Conservation (phyloP, 2,329 filamentous ascomycete genomes). For the Amylocarpus encephaloides region DNA sequence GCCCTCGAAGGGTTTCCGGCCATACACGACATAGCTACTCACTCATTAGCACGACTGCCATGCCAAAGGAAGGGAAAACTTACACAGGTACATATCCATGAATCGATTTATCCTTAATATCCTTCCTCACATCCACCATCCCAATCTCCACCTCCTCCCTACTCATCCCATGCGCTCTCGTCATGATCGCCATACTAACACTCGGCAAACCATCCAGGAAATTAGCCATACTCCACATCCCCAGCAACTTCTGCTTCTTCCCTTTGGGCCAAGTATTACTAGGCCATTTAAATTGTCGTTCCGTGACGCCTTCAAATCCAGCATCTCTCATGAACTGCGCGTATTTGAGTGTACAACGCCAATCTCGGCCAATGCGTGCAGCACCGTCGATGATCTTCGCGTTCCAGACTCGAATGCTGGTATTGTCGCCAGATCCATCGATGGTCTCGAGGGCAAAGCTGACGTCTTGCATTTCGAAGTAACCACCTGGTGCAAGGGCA, state of each 20-base stretch:
- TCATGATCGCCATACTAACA: conserved; percentile 33
- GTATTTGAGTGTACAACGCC: conserved; percentile 31
- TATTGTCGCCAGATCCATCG: conserved; percentile 6
- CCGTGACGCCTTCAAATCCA: conserved; percentile 47
- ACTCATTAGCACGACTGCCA: too few species aligned
- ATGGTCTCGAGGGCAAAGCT: conserved; percentile 4
- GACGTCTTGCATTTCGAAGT: conserved; percentile 34
- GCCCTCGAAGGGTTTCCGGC: too few species aligned
- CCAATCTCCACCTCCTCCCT: conserved; percentile 35
- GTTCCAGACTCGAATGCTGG: conserved; percentile 16
- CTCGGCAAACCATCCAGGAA: conserved; percentile 17
- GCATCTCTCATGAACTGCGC: conserved; percentile 39
- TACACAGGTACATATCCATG: conserved; percentile 33
- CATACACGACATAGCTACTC: too few species aligned
- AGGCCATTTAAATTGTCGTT: conserved; percentile 44
- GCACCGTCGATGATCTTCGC: conserved; percentile 14
- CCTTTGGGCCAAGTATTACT: conserved; percentile 47
- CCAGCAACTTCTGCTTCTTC: conserved; percentile 45
- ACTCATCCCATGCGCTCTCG: conserved; percentile 34
- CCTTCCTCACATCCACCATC: conserved; percentile 33
- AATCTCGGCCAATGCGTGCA: conserved; percentile 12
- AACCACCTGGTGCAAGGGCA: conserved; percentile 37
- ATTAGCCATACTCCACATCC: conserved; percentile 28
- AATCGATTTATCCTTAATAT: conserved; percentile 33
- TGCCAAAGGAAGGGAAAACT: conserved; percentile 6